Base-by-base conservation (phyloP, 768 basidiomycete genomes). In the Xerocomellus intermedius region DNA sequence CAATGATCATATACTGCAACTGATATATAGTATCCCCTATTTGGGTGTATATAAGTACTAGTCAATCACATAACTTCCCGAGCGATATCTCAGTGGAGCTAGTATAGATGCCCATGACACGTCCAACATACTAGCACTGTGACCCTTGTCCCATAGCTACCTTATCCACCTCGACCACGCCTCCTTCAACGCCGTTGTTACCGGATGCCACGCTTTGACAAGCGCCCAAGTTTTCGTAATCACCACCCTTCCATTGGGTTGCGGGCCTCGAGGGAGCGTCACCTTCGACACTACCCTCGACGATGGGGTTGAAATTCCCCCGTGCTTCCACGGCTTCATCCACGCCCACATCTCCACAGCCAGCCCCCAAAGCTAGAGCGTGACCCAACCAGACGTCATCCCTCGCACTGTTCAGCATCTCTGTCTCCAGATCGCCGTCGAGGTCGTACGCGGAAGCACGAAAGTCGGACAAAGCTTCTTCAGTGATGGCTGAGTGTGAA, bases 361-460 rank as follows among this genome's bases (percentile, higher is more conserved):
- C 42, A 5, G 50, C 46, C 48, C 48, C 66, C n/a, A 68, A 9
- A 39, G 47, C 61, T 4, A 63, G 21, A 8, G 38, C 22, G 37
- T 36, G 65, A 1, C 52, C 46, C 9, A 42, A 7, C 58, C 61
- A 64, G 10, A 55, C 19, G 43, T 68, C 67, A 24, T 68, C 61
- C 43, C 42, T 50, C 10, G 59, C 64, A 5, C 59, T 61, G 24
- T 66, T 59, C 22, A 69, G 22, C 66, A 67, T 67, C 59, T 63
- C 66, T 16, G 43, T 33, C 55, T 64, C 62, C 48, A 67, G 24
- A 22, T 67, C 66, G n/a, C 52, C 53, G 41, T 69, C 67, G 5
- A 69, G 61, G 41, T 69, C 67, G 4, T 69, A 69, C 17, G 65
- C 61, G 1, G 63, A 62, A 5, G 50, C 55, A 17, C 58, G 57